Evolutionary conservation across 768 basidiomycete species (phyloP).

Genomic region (Tricholoma matsutake): DNA sequence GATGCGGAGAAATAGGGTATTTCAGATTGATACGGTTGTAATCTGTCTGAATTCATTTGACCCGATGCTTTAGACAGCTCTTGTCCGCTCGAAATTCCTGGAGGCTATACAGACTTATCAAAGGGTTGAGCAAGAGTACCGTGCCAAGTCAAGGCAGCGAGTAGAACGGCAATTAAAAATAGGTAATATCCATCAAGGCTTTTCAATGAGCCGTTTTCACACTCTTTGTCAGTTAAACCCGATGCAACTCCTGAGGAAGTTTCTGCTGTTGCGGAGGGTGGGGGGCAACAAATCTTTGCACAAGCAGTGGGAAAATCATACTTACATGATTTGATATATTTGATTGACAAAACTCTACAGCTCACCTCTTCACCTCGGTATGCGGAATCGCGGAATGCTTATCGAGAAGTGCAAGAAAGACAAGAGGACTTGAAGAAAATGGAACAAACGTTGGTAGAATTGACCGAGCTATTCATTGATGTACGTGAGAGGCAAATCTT

Average conservation of each 20-base stretch:
- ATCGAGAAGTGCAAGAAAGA: slow-evolving; percentile 84
- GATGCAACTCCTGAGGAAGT: slow-evolving; percentile 83
- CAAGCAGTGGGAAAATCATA: slow-evolving; percentile 50
- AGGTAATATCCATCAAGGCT: slow-evolving; percentile 36
- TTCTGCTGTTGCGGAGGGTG: slow-evolving; percentile 62
- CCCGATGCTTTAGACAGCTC: slow-evolving; percentile 41
- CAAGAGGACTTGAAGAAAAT: slow-evolving; percentile 84
- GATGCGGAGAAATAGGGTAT: slow-evolving; percentile 39
- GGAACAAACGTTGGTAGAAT: slow-evolving; percentile 83
- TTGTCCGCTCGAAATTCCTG: slow-evolving; percentile 66
- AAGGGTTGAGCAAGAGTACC: slow-evolving; percentile 67
- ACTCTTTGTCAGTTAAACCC: slow-evolving; percentile 62
- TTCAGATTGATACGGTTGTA: slow-evolving; percentile 1
- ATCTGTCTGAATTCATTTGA: neutral
- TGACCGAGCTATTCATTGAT: slow-evolving; percentile 86
- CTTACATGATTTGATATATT: slow-evolving; percentile 3
- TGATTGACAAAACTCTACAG: slow-evolving; percentile 32
- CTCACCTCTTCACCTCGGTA: slow-evolving; percentile 77
- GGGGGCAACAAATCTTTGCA: slow-evolving; percentile 70
- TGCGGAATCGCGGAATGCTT: slow-evolving; percentile 77
- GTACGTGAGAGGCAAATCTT: slow-evolving; percentile 34
- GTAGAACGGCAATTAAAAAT: slow-evolving; percentile 78
- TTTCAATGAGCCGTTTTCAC: neutral
- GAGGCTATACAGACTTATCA: slow-evolving; percentile 80
- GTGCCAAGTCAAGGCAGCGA: slow-evolving; percentile 59